Conservation (phyloP, 345 rosid genomes). For the Dimocarpus longan region DNA sequence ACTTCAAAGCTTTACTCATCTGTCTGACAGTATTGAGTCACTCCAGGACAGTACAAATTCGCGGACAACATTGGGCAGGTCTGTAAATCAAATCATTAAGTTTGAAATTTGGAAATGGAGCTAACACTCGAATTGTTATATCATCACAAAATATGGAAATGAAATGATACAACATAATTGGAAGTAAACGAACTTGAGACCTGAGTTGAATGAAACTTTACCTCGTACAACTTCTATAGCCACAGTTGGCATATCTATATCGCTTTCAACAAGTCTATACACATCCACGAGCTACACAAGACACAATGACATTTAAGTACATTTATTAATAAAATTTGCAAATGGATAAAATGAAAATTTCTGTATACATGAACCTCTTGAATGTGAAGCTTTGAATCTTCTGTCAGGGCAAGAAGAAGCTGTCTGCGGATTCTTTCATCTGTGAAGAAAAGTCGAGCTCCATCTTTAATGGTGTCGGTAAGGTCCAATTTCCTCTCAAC, state of each 20-base stretch:
- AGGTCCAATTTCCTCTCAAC: slow-evolving; percentile 63
- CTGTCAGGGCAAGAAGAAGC: slow-evolving; percentile 89
- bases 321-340: slow-evolving; percentile 11
- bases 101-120: slow-evolving; percentile 6
- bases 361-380: slow-evolving; percentile 61
- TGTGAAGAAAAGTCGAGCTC: slow-evolving; percentile 82
- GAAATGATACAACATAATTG: not conserved
- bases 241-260: slow-evolving; percentile 72
- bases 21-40: slow-evolving; percentile 65
- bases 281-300: slow-evolving; percentile 79
- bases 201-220: slow-evolving; percentile 24
- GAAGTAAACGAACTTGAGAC: not conserved
- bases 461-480: slow-evolving; percentile 91
- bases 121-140: not conserved
- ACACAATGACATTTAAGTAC: slow-evolving; percentile 19
- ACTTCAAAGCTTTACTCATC: slow-evolving; percentile 35
- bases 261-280: slow-evolving; percentile 79
- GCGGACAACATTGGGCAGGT: slow-evolving; percentile 72
- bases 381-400: slow-evolving; percentile 93
- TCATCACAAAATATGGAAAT: not conserved
- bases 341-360: not conserved
- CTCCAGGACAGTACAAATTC: slow-evolving; percentile 85
- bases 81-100: slow-evolving; percentile 41
- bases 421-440: slow-evolving; percentile 91
- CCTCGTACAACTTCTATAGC: slow-evolving; percentile 78